These are phyloP conservation scores for Globisporangium nagaii DNA, from an alignment of 352 stramenopile species.

Conservation along the genomic window DNA sequence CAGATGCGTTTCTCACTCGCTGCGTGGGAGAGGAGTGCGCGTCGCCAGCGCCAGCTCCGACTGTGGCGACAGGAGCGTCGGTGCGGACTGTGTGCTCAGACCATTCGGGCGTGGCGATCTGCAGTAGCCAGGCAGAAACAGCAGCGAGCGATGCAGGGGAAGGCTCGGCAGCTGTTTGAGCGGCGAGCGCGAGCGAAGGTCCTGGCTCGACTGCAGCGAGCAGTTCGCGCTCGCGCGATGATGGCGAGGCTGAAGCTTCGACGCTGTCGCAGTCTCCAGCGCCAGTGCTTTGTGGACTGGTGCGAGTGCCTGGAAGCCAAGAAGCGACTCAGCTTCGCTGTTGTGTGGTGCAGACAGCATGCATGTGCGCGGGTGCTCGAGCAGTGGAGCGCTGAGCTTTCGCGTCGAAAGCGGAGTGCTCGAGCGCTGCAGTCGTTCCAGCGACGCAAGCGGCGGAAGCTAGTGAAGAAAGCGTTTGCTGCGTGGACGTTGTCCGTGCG, in stretches of 20 bases:
- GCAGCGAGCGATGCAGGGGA: not conserved
- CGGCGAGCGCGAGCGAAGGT: not conserved
- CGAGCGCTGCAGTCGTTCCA: not conserved
- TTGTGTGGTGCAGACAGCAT: not conserved
- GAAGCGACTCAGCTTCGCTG: conserved; percentile 1
- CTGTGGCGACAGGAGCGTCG: not conserved
- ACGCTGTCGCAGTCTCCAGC: not conserved
- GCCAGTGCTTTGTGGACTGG: not conserved
- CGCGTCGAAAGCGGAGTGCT: not conserved
- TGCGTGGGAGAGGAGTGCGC: not conserved
- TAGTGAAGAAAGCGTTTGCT: not conserved
- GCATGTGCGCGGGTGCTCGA: not conserved
- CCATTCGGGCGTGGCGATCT: not conserved
- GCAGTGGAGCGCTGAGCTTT: not conserved
- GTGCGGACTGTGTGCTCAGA: not conserved
- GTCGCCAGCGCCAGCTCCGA: not conserved
- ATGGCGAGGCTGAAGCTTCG: not conserved
- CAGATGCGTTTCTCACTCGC: not conserved
- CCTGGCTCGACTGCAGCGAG: not conserved
- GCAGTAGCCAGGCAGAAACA: not conserved
- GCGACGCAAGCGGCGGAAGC: not conserved
- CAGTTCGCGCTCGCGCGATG: not conserved
- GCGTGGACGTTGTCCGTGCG: not conserved
- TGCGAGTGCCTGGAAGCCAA: conserved; percentile 2
- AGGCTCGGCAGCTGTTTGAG: not conserved